Evolutionary conservation across 768 basidiomycete genomes (phyloP).

Genomic region (Porpolomopsis calyptriformis): DNA sequence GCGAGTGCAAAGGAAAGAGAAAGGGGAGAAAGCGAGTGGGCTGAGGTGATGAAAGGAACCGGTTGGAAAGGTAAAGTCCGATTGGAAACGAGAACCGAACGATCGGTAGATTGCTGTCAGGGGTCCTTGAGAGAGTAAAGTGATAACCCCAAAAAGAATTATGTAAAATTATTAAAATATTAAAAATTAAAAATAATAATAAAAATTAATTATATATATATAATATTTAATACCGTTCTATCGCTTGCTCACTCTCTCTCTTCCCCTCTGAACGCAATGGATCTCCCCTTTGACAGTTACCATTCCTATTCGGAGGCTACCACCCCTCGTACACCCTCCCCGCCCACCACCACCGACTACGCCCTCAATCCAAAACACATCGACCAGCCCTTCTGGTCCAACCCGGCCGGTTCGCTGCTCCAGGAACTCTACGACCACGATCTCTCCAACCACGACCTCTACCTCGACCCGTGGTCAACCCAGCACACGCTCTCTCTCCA

Average conservation of each 20-base stretch:
- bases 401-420: constrained; percentile 43
- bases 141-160: not conserved
- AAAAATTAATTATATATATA: not conserved
- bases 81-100: too few species aligned
- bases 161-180: constrained; percentile 2
- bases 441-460: constrained; percentile 28
- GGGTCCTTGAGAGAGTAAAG: constrained; percentile 2
- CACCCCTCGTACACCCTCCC: constrained; percentile 67
- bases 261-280: constrained; percentile 23
- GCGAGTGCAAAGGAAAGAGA: constrained; percentile 34
- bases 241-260: constrained; percentile 7
- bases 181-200: not conserved
- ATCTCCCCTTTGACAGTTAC: constrained; percentile 49
- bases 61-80: too few species aligned
- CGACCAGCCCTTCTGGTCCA: constrained; percentile 18
- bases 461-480: constrained; percentile 25
- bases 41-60: not conserved
- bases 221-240: constrained; percentile 6
- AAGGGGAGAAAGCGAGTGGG: constrained; percentile 7
- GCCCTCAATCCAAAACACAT: constrained; percentile 4
- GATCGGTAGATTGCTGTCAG: not conserved
- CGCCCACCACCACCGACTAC: constrained; percentile 22
- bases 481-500: constrained; percentile 16
- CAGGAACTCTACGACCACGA: constrained; percentile 64
- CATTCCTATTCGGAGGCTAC: constrained; percentile 59